phyloP scores from a whole-genome alignment of 1,139 yeast genomes.

The Kodamaea arcana region DNA sequence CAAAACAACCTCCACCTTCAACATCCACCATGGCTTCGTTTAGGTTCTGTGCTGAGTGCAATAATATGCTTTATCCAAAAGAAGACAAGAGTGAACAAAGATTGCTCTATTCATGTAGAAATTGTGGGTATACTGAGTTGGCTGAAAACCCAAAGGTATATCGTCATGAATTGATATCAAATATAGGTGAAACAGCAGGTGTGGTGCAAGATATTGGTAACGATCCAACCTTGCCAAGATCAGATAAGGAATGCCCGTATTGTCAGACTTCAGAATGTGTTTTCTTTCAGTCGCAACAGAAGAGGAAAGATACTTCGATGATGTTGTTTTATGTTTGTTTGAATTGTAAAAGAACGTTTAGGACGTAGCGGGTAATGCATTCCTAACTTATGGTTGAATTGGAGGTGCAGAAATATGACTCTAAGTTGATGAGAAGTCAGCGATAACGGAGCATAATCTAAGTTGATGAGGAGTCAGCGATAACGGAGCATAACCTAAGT shows the following conservation, averaged over 20 bases:
- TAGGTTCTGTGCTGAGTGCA: constrained; percentile 90
- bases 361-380: no score
- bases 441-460: no score
- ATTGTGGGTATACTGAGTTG: constrained; percentile 88
- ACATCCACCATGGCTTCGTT: constrained; percentile 67
- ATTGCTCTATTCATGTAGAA: constrained; percentile 87
- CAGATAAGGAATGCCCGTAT: constrained; percentile 87
- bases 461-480: no score
- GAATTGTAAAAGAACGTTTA: constrained; percentile 75
- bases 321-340: constrained; percentile 89
- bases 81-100: constrained; percentile 78
- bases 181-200: constrained; percentile 94
- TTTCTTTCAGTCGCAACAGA: constrained; percentile 93
- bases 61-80: constrained; percentile 97
- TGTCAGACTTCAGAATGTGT: constrained; percentile 90
- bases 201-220: constrained; percentile 94
- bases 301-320: constrained; percentile 94
- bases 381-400: no score
- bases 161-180: constrained; percentile 87
- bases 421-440: no score
- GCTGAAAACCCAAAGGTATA: constrained; percentile 89
- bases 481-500: no score
- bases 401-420: no score
- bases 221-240: constrained; percentile 94
- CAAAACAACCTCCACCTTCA: not conserved